These are phyloP conservation scores for Globisporangium viniferum DNA, from an alignment of 352 stramenopile species.

Conservation along the genomic window DNA sequence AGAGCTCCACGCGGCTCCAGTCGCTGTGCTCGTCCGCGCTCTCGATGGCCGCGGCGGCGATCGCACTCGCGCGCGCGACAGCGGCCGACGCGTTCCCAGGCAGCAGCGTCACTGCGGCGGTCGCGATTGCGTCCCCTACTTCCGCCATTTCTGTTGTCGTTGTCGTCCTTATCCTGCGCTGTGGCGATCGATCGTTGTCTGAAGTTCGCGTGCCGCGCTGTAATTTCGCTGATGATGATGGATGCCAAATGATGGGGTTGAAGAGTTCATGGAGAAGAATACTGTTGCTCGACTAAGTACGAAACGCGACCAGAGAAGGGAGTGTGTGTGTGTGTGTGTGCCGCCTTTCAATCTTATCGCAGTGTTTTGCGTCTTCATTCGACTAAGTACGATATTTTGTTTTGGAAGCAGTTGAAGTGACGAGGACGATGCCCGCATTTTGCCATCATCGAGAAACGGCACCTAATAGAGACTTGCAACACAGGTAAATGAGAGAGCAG, in stretches of 20 bases:
- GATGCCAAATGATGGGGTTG: neutral
- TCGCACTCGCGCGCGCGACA: conserved; percentile 14
- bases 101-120: conserved; percentile 15
- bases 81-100: conserved; percentile 17
- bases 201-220: neutral
- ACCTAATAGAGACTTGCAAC: neutral
- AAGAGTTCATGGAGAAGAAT: neutral
- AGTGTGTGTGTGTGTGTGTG: neutral
- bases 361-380: neutral
- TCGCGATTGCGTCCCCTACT: conserved; percentile 13
- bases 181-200: neutral
- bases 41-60: conserved; percentile 16
- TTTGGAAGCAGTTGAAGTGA: neutral
- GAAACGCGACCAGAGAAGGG: neutral
- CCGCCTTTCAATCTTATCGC: neutral
- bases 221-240: neutral
- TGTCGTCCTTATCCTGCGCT: neutral
- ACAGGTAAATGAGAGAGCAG: neutral
- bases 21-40: conserved; percentile 30
- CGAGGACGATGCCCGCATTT: neutral
- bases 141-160: neutral
- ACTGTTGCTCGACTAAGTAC: neutral
- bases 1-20: conserved; percentile 76
- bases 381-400: neutral
- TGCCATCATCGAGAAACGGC: neutral